Evolutionary conservation across 768 basidiomycete genomes (phyloP).

Genomic region (Leccinum subgranulosum): DNA sequence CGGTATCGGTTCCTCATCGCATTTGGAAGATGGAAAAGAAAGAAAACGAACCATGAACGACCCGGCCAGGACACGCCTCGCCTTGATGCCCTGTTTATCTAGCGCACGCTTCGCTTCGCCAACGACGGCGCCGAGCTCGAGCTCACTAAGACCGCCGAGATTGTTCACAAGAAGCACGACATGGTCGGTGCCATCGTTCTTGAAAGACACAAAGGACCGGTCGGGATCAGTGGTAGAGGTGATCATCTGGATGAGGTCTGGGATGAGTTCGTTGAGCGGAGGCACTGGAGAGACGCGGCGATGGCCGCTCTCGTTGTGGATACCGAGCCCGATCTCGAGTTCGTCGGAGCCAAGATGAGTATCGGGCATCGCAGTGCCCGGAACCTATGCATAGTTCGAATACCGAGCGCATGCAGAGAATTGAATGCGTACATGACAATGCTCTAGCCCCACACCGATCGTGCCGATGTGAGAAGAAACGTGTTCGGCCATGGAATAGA

Average conservation of each 20-base stretch:
- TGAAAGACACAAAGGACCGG: constrained; percentile 72
- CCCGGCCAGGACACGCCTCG: constrained; percentile 67
- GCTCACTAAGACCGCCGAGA: constrained; percentile 79
- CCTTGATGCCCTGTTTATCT: constrained; percentile 50
- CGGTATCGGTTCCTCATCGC: background rate
- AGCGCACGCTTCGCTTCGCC: constrained; percentile 58
- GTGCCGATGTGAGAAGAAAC: constrained; percentile 69
- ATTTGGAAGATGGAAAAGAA: background rate
- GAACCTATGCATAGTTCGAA: constrained; percentile 48
- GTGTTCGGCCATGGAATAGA: constrained; percentile 64
- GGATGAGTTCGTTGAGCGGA: constrained; percentile 63
- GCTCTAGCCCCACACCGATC: constrained; percentile 83
- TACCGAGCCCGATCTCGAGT: constrained; percentile 87
- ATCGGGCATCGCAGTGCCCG: constrained; percentile 62
- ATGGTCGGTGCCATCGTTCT: constrained; percentile 56
- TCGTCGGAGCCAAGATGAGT: constrained; percentile 58
- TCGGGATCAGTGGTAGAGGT: constrained; percentile 73
- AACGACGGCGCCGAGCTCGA: constrained; percentile 72
- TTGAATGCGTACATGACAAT: constrained; percentile 64
- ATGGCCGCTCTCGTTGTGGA: constrained; percentile 87
- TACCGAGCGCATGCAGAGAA: background rate
- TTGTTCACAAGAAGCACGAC: constrained; percentile 86
- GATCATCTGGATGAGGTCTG: constrained; percentile 66
- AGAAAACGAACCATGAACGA: constrained; percentile 72
- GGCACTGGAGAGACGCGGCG: constrained; percentile 68